Conservation (phyloP, 2,329 filamentous ascomycete genomes). For the Penicillium fuscoglaucum region DNA sequence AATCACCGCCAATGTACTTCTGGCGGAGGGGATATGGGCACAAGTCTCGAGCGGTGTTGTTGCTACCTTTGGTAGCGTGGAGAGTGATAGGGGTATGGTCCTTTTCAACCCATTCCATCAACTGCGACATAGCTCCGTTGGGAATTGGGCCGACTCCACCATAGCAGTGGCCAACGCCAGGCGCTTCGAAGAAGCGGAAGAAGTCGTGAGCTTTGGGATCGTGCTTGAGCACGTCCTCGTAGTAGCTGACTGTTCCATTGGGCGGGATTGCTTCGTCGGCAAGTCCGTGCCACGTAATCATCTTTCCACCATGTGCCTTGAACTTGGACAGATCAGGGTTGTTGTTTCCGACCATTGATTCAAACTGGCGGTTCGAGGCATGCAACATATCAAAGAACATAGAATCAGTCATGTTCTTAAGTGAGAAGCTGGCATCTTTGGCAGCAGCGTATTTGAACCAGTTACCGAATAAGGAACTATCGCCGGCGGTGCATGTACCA, state of each 20-base stretch:
- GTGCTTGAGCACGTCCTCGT: not conserved
- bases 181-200: not conserved
- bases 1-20: not conserved
- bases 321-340: not conserved
- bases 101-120: not conserved
- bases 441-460: not conserved
- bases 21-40: not conserved
- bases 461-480: not conserved
- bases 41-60: not conserved
- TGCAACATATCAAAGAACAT: not conserved
- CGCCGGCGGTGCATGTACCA: not conserved
- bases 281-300: not conserved
- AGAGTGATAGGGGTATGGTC: not conserved
- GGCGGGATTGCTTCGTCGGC: not conserved
- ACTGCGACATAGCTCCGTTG: not conserved
- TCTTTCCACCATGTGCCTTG: not conserved
- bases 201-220: not conserved
- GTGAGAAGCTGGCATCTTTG: not conserved
- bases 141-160: not conserved
- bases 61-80: not conserved
- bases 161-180: not conserved
- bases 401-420: not conserved
- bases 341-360: not conserved
- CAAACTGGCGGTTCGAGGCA: not conserved
- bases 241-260: not conserved